phyloP scores from a whole-genome alignment of 2,329 filamentous ascomycete genomes.

The Stachybotrys echinatus region DNA sequence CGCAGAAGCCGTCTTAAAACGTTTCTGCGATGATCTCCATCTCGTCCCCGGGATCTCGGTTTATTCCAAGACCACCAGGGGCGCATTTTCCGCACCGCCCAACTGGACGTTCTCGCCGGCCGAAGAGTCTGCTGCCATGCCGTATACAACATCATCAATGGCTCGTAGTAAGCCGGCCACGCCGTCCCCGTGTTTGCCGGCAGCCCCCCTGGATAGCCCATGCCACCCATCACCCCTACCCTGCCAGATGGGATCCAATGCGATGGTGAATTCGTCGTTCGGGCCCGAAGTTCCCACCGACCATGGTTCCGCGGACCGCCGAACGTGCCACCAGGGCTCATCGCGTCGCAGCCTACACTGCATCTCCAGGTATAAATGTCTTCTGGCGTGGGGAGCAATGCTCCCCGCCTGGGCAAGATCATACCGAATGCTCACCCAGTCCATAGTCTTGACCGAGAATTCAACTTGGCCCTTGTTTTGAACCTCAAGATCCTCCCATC shows the following conservation, averaged over 20 bases:
- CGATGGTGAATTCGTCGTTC: slow-evolving; percentile 29
- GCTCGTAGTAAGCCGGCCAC: slow-evolving; percentile 42
- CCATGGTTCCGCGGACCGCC: slow-evolving; percentile 22
- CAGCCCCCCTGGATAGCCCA: slow-evolving; percentile 42
- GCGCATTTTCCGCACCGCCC: not conserved
- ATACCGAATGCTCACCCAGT: slow-evolving; percentile 55
- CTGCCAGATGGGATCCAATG: slow-evolving; percentile 41
- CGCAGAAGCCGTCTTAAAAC: not conserved
- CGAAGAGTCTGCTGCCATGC: not conserved
- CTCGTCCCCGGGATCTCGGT: not conserved
- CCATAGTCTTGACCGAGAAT: slow-evolving; percentile 47
- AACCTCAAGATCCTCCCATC: slow-evolving; percentile 38
- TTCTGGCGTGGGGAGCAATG: slow-evolving; percentile 14
- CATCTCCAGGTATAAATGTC: slow-evolving; percentile 46
- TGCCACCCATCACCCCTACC: slow-evolving; percentile 38
- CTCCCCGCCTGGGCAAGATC: slow-evolving; percentile 21
- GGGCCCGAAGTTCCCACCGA: slow-evolving; percentile 6
- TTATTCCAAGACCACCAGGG: not conserved
- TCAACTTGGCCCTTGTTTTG: slow-evolving; percentile 42
- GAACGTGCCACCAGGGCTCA: slow-evolving; percentile 46
- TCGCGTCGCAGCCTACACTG: slow-evolving; percentile 42
- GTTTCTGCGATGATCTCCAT: not conserved
- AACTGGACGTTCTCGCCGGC: not conserved
- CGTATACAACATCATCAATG: slow-evolving; percentile 38
- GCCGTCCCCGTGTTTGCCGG: slow-evolving; percentile 30